phyloP scores from a whole-genome alignment of 176 grass and related monocot species.

The Alopecurus myosuroides region DNA sequence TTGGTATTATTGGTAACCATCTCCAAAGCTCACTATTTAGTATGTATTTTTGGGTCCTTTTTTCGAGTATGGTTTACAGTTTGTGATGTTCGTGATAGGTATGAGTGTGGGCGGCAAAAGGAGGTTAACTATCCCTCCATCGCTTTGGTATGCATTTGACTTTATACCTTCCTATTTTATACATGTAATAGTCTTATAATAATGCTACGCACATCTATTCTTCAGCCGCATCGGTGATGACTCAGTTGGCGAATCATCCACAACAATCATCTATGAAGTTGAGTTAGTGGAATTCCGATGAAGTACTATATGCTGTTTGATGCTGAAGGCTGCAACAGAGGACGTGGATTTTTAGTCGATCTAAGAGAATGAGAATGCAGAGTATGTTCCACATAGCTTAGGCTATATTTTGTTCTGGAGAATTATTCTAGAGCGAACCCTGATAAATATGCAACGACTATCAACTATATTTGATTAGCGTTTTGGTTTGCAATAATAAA shows the following conservation, averaged over 20 bases:
- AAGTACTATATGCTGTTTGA: not conserved
- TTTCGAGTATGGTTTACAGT: not conserved
- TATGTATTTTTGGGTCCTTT: not conserved
- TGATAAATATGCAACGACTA: not conserved
- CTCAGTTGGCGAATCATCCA: not conserved
- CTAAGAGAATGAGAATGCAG: not conserved
- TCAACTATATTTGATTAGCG: no score
- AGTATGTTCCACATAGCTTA: not conserved
- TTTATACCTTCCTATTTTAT: not conserved
- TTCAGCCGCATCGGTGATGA: conserved; percentile 44
- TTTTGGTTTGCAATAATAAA: no score
- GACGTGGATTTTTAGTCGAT: not conserved
- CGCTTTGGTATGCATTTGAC: conserved; percentile 42
- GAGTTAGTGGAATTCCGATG: not conserved
- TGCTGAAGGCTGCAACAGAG: not conserved
- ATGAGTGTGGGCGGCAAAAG: conserved; percentile 79
- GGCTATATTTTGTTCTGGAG: not conserved
- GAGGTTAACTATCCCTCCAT: conserved; percentile 42
- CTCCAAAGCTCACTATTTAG: not conserved
- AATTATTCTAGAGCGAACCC: not conserved
- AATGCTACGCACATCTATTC: conserved; percentile 5
- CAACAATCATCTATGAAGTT: not conserved
- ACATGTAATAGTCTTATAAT: not conserved
- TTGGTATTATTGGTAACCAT: conserved; percentile 65
- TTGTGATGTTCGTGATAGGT: conserved; percentile 29